Percentiles rank a stretch among this genome's conserved stretches.
Conservation (phyloP, 805 yeast species). For the Lipomyces yamanashiensis region DNA sequence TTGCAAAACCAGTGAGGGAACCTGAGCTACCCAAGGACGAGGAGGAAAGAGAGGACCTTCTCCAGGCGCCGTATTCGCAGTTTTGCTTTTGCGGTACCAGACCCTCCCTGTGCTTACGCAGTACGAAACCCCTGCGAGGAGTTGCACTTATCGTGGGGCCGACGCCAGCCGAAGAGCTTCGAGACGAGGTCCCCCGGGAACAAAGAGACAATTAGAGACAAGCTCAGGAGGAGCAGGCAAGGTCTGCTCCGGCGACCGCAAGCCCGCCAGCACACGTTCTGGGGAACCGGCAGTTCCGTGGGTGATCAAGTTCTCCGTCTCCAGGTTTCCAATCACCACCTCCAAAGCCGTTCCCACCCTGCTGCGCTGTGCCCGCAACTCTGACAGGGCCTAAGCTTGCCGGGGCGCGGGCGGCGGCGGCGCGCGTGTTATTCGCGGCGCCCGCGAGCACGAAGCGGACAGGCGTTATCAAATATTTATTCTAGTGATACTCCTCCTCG, state of each 20-base stretch:
- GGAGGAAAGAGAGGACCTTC: neutral
- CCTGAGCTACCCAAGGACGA: neutral
- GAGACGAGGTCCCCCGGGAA: too few species aligned
- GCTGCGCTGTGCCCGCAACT: neutral
- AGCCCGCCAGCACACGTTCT: too few species aligned
- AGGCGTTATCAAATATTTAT: too few species aligned
- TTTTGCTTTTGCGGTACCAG: slow-evolving; percentile 5
- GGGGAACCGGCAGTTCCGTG: neutral
- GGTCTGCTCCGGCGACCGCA: too few species aligned
- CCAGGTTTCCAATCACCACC: neutral
- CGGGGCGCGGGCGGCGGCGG: slow-evolving; percentile 21
- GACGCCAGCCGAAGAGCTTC: neutral
- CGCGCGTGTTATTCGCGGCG: slow-evolving; percentile 5
- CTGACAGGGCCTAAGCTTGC: slow-evolving; percentile 1
- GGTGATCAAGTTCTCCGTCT: neutral
- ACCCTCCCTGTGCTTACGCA: neutral
- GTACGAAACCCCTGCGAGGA: neutral
- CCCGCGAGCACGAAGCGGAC: neutral
- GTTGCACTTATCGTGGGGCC: slow-evolving; percentile 3
- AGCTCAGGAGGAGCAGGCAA: too few species aligned
- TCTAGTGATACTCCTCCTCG: neutral
- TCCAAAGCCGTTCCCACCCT: neutral
- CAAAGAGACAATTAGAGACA: too few species aligned
- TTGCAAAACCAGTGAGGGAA: neutral
- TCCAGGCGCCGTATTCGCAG: neutral